A percentile compares a stretch with the other conserved stretches of the same genome.
Evolutionary conservation across 257 asterid species (phyloP).

Genomic region (Haberlea rhodopensis): DNA sequence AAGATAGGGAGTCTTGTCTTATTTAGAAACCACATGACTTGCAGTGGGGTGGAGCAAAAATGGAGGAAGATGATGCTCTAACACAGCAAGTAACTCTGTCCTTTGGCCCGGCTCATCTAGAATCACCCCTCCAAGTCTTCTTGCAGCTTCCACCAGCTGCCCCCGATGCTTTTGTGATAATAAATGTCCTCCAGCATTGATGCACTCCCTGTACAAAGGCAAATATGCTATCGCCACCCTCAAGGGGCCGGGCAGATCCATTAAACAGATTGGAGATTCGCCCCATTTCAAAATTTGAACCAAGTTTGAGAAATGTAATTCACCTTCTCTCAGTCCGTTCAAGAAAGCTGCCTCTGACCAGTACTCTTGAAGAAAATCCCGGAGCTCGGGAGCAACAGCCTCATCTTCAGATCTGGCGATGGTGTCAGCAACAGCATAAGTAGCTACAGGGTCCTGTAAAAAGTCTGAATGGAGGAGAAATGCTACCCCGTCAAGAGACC

Average conservation of each 20-base stretch:
- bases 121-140: slow-evolving; percentile 62
- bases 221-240: slow-evolving; percentile 84
- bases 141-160: slow-evolving; percentile 72
- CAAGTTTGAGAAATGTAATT: slow-evolving; percentile 58
- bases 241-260: slow-evolving; percentile 79
- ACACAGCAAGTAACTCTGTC: slow-evolving; percentile 61
- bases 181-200: slow-evolving; percentile 65
- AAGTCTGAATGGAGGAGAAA: slow-evolving; percentile 85
- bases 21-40: slow-evolving; percentile 33
- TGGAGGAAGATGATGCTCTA: slow-evolving; percentile 83
- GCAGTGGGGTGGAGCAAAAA: slow-evolving; percentile 50
- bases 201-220: slow-evolving; percentile 87
- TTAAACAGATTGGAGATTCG: slow-evolving; percentile 58
- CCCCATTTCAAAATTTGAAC: slow-evolving; percentile 64
- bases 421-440: slow-evolving; percentile 88
- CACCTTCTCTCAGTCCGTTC: slow-evolving; percentile 62
- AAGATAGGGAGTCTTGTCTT: neutral
- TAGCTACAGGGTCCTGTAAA: slow-evolving; percentile 73
- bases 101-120: slow-evolving; percentile 58
- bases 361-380: slow-evolving; percentile 60
- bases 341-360: slow-evolving; percentile 84
- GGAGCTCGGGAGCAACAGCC: slow-evolving; percentile 70
- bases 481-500: slow-evolving; percentile 88
- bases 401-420: slow-evolving; percentile 78
- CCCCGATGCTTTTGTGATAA: slow-evolving; percentile 82